Conservation (phyloP, 176 grass and related monocot genomes). For the Cenchrus purpureus region DNA sequence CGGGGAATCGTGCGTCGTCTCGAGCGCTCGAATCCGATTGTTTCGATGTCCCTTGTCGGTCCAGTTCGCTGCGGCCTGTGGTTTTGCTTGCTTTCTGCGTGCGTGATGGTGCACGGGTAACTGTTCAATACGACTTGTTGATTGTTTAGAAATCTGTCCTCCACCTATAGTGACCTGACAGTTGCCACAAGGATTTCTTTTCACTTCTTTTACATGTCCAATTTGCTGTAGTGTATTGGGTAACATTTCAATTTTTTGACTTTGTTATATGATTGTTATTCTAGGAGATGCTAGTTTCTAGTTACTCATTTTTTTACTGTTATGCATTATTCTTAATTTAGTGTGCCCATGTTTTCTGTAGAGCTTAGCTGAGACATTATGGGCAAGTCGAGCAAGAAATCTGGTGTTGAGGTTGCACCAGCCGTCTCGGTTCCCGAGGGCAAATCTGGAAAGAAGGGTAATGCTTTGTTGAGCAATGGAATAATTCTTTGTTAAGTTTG, state of each 20-base stretch:
- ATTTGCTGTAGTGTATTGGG: neutral
- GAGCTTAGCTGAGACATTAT: conserved; percentile 20
- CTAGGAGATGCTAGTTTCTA: neutral
- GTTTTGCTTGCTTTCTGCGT: neutral
- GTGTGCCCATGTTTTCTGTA: neutral
- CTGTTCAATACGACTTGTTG: neutral
- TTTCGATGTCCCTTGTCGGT: neutral
- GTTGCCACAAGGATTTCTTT: neutral
- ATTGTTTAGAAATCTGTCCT: neutral
- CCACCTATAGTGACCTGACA: neutral
- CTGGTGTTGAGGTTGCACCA: conserved; percentile 30
- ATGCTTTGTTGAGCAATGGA: neutral
- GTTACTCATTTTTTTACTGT: neutral
- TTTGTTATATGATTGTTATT: neutral
- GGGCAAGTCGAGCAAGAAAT: conserved; percentile 56
- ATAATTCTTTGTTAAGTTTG: neutral
- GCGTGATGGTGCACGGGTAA: neutral
- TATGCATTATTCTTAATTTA: neutral
- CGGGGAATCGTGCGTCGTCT: neutral
- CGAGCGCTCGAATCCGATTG: neutral
- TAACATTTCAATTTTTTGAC: neutral
- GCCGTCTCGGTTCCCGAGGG: neutral
- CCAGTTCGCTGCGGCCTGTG: neutral
- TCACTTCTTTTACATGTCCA: neutral
- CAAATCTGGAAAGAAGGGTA: conserved; percentile 79